Conservation (phyloP, 495 filamentous ascomycete species). For the Ramalina peruviana region DNA sequence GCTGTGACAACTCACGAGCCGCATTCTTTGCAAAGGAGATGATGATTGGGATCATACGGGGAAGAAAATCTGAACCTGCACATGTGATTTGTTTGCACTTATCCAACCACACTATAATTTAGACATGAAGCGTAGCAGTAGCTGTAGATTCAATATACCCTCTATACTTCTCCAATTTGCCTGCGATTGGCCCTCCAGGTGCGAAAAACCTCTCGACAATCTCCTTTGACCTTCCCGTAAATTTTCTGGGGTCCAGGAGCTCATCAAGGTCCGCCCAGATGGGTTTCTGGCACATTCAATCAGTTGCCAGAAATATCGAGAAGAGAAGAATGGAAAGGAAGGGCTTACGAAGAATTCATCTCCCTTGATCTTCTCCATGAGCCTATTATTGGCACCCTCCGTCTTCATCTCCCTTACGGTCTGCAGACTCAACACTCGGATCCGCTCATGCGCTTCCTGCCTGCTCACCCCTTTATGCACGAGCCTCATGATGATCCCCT, state of each 20-base stretch:
- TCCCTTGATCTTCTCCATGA: slow-evolving; percentile 65
- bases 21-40: no score
- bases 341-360: slow-evolving; percentile 49
- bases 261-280: slow-evolving; percentile 61
- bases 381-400: slow-evolving; percentile 66
- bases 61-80: no score
- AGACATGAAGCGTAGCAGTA: no score
- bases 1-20: no score
- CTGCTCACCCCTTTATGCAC: slow-evolving; percentile 59
- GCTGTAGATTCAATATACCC: neutral
- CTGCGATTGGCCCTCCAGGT: slow-evolving; percentile 16
- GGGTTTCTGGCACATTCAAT: slow-evolving; percentile 29
- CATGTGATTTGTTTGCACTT: no score
- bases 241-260: slow-evolving; percentile 52
- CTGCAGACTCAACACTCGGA: slow-evolving; percentile 66
- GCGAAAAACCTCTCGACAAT: slow-evolving; percentile 35
- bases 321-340: no score
- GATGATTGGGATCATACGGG: no score
- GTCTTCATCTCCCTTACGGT: slow-evolving; percentile 69
- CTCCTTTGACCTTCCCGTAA: slow-evolving; percentile 19
- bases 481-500: slow-evolving; percentile 76
- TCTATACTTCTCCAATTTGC: slow-evolving; percentile 19
- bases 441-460: slow-evolving; percentile 87
- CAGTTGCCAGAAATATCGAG: neutral
- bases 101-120: no score